Percentiles rank a stretch among this genome's conserved stretches.
Conservation (phyloP, 208 protist genomes). For the Porcisia hertigi region DNA sequence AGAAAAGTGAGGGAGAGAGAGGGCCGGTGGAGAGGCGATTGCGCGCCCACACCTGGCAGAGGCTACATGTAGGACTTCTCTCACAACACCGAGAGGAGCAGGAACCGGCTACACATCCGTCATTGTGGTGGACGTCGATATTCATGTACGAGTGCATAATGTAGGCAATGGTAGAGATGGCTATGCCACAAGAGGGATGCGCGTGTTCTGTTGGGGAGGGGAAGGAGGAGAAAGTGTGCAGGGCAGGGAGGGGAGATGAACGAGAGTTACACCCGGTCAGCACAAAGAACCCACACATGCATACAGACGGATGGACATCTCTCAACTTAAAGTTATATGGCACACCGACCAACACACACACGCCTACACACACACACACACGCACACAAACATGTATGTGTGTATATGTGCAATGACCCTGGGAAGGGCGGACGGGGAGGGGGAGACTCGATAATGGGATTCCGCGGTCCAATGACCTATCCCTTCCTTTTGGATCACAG, state of each 20-base stretch:
- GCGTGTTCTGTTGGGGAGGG: neutral
- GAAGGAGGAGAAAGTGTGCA: neutral
- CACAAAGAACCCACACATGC: neutral
- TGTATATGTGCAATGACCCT: too few relatives aligned
- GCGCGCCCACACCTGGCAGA: too few relatives aligned
- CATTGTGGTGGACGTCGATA: neutral
- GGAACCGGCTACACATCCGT: neutral
- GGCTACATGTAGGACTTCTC: too few relatives aligned
- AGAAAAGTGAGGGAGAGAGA: too few relatives aligned
- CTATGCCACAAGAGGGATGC: neutral
- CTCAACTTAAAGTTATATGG: neutral
- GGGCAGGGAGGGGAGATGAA: too few relatives aligned
- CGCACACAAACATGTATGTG: too few relatives aligned
- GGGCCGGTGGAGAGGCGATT: too few relatives aligned
- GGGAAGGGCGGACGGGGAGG: neutral
- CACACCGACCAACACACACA: neutral
- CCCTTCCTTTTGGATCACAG: constrained; percentile 7
- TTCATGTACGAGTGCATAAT: neutral
- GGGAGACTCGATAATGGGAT: neutral
- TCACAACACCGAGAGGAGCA: too few relatives aligned
- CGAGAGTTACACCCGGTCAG: too few relatives aligned
- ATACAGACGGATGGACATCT: neutral
- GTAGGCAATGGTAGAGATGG: neutral
- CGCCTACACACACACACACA: too few relatives aligned
- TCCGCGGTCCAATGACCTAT: neutral